Base-by-base conservation (phyloP, 352 stramenopile genomes). In the Phytophthora hibernalis region DNA sequence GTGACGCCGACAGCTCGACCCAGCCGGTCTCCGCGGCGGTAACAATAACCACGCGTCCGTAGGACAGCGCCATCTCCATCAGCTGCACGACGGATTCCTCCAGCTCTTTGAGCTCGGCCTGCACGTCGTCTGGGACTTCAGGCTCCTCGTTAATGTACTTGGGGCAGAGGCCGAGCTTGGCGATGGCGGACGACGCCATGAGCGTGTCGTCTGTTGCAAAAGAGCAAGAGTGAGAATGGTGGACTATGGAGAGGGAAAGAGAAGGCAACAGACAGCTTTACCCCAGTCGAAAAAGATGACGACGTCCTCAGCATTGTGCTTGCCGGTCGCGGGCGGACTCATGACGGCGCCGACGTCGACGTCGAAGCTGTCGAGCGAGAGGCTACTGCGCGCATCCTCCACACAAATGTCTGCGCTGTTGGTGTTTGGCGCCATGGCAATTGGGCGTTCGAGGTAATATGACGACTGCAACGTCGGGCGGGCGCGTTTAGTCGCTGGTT, bases 11-110 rank as follows among this genome's bases (percentile, higher is more conserved):
- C 11, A 96, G 74, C 58, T 97, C 85, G 8, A 97, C 88, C 91
- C 91, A 97, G n/a, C 89, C 91, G 7, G 80, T 83, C 57, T 97
- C 90, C 9, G 91, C 91, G 5, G 93, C 93, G 1, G 91, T 97
- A 31, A 97, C 85, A 37, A 97, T 96, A 26, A 96, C 79, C 16
- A 97, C 90, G 13, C 83, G 82, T 24, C 89, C 91, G 57, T 82
- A 90, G 3, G 65, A 79, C 24, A 96, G 60, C 3, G 90, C 90
- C 20, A 80, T 81, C 47, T 90, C 73, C 1, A 97, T 71, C 7
- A 97, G 61, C 54, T 83, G 74, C 47, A 91, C 74, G n/a, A 93
- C 90, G 20, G 70, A 83, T 21, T 90, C 72, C 62, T 97, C 85
- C 3, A 97, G 77, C 61, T 85, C 76, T 31, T 83, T 80, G 12